Evolutionary conservation across 768 basidiomycete genomes (phyloP).

Genomic region (Podaxis sp.): DNA sequence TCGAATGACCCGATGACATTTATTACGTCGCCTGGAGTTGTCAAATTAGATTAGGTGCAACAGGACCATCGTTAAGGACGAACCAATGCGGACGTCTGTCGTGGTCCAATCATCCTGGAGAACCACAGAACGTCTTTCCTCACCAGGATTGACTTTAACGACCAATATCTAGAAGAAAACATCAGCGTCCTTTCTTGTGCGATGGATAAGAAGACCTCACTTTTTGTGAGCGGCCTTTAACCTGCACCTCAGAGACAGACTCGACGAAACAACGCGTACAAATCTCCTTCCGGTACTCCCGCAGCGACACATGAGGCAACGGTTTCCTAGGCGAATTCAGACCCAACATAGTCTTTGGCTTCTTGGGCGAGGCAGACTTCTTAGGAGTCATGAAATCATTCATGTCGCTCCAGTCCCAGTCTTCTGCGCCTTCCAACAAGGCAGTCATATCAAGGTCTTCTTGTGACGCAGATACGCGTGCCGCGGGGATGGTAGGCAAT

Average conservation of each 20-base stretch:
- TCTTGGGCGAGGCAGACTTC: conserved; percentile 34
- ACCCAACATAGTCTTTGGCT: conserved; percentile 18
- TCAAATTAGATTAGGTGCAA: not conserved
- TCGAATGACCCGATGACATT: conserved; percentile 64
- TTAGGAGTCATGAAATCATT: conserved; percentile 48
- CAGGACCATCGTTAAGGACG: conserved; percentile 13
- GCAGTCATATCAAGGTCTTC: conserved; percentile 42
- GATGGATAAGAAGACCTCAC: conserved; percentile 25
- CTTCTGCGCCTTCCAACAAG: conserved; percentile 64
- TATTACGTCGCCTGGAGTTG: conserved; percentile 64
- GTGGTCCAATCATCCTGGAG: conserved; percentile 79
- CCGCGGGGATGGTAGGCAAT: conserved; percentile 15
- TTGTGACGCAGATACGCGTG: conserved; percentile 24
- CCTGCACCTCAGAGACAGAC: conserved; percentile 35
- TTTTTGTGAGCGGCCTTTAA: conserved; percentile 36
- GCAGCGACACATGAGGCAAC: conserved; percentile 13
- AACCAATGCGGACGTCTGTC: conserved; percentile 61
- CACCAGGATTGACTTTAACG: conserved; percentile 40
- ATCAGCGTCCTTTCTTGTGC: not conserved
- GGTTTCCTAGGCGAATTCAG: conserved; percentile 7
- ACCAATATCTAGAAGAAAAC: conserved; percentile 42
- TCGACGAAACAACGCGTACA: conserved; percentile 60
- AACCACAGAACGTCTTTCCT: conserved; percentile 46
- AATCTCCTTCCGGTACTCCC: conserved; percentile 26
- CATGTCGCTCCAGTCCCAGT: conserved; percentile 64